A percentile compares a stretch with the other conserved stretches of the same genome.
Evolutionary conservation across 371 early-diverging fungal species (phyloP).

Genomic region (Fennellomyces sp.): DNA sequence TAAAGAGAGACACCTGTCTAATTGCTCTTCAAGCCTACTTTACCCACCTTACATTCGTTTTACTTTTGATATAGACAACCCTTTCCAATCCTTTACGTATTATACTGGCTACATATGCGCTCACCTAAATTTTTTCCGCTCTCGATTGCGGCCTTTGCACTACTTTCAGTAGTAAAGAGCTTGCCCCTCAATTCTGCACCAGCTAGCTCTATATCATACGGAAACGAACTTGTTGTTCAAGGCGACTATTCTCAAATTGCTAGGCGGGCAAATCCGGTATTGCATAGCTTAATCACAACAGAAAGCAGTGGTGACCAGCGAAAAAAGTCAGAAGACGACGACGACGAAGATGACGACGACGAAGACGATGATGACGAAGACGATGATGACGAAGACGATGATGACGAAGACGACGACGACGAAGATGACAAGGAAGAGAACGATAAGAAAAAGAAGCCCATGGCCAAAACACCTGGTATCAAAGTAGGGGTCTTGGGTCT

Average conservation of each 20-base stretch:
- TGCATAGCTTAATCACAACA: not conserved
- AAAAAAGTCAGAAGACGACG: no score
- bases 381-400: not conserved
- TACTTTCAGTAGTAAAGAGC: slow-evolving; percentile 3
- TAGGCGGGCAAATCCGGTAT: not conserved
- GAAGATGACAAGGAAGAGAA: not conserved
- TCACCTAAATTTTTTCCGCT: slow-evolving; percentile 1
- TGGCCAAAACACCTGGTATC: no score
- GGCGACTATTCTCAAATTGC: not conserved
- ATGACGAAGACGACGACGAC: slow-evolving; percentile 1
- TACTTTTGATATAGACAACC: not conserved
- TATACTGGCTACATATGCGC: slow-evolving; percentile 5
- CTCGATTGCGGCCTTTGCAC: slow-evolving; percentile 2
- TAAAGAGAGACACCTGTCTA: not conserved
- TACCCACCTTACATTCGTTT: not conserved
- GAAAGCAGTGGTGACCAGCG: not conserved
- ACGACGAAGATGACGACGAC: slow-evolving; percentile 3
- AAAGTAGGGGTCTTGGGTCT: no score
- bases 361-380: not conserved
- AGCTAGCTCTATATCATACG: no score
- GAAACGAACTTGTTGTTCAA: not conserved
- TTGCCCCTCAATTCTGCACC: not conserved
- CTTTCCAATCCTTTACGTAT: not conserved
- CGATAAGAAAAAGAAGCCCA: no score
- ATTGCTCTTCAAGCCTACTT: not conserved